Base-by-base conservation (phyloP, 768 basidiomycete species). In the Crepidotus variabilis region DNA sequence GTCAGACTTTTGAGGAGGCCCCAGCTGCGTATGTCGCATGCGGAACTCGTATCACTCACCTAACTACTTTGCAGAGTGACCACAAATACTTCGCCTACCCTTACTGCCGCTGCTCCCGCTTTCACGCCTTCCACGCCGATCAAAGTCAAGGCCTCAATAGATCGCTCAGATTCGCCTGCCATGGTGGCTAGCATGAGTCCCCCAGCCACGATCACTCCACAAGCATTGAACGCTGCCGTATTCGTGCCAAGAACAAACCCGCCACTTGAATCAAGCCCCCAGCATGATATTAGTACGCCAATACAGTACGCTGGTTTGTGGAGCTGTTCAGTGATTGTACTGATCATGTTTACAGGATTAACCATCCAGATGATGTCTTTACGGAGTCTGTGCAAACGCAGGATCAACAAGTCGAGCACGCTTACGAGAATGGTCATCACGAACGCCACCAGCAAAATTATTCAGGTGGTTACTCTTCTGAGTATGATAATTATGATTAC, bases 141-240 rank as follows among this genome's bases (percentile, higher is more conserved):
- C 16, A 33, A 16, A 45, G 18, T 24, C 43, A 34, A 47, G 6
- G 16, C 65, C n/a, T 56, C 61, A 5, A 46, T 50, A 18, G 54
- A 73, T 52, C 71, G 64, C 52, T 69, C 77, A n/a, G 77, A 79
- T 46, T 78, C 81, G 18, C 79, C 82, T 28, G 67, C 73, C 33
- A 63, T 64, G 51, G 63, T 66, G 9, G 59, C 70, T 2, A 71
- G 46, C 16, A 20, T 45, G 5, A 56, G 49, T 32, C 54, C 54
- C 9, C 55, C 55, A n/a, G 49, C 55, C 1, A 18, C 39, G 9
- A 47, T 78, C 11, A 78, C 83, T 2, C 78, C 86, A 46, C 82
- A 88, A 60, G 88, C 88, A 2, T 80, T 91, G 53, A 89, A 92
- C 67, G 91, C 91, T 1, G 90, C 92, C 34, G 84, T 93, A 45